Evolutionary conservation across 75 land plant genomes (phyloP), one percentile per base, ranked within the genome.

Genomic region (Cunninghamia lanceolata): DNA sequence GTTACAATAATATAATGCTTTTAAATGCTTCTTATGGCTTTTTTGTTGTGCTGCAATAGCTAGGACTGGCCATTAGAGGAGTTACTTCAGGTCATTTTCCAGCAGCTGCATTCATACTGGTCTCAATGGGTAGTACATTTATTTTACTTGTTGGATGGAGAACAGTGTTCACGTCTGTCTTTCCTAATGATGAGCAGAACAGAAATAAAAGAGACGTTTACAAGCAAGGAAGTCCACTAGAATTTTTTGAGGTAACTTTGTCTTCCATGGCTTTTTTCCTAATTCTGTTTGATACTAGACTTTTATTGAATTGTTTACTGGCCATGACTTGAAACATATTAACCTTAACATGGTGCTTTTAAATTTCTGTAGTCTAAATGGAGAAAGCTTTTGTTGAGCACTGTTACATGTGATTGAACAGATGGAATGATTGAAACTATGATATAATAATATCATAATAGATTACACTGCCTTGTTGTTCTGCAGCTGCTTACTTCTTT

Each of bases 61-160:
- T 96, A 35, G 98, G 97, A n/a, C 81, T 97, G 40, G 86, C 84
- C 30, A 92, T 97, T 42, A 87, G 98, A 46, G 89, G 96, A 50
- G 85, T 89, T 66, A 88, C 91, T 81, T 82, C 94, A 25, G 94
- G 96, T 39, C 96, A 94, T 90, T 85, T 93, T 85, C 99, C 98
- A 42, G 88, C 94, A 86, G 76, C 88, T 43, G 66, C 92, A 19
- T 97, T 97, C 75, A 93, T 94, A 30, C 66, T 93, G 81, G 92
- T 96, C 17, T 89, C 95, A 17, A 87, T 96, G 93, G 96, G 93
- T 71, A 94, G 94, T 85, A 96, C 98, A 83, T 94, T 90, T 68
- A 88, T 97, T 71, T 84, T 97, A 76, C 92, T 96, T 6, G 89
- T 94, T 88, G 93, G 95, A 81, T 97, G 99, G 99, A 91, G 99